A percentile compares a stretch with the other conserved stretches of the same genome.
Evolutionary conservation across 75 land plant species (phyloP).

Genomic region (Larix kaempferi): DNA sequence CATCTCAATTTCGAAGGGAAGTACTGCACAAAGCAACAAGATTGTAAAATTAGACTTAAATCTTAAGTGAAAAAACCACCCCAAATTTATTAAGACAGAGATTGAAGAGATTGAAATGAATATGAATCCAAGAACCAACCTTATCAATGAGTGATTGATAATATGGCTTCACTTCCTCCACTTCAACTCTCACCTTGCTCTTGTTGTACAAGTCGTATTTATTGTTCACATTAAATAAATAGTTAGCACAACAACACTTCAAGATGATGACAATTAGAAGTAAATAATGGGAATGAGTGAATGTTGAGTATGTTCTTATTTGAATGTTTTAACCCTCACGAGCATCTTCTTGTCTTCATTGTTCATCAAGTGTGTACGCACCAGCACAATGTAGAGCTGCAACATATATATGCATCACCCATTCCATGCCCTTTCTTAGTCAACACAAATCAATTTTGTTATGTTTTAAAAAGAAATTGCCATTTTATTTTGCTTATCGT

Average conservation of each 20-base stretch:
- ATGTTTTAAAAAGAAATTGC: not conserved
- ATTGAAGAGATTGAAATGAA: not conserved
- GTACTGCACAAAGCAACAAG: slow-evolving; percentile 25
- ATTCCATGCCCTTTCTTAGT: not conserved
- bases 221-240: slow-evolving; percentile 24
- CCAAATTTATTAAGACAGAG: not conserved
- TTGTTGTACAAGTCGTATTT: slow-evolving; percentile 91
- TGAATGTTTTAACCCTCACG: slow-evolving; percentile 79
- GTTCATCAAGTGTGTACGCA: slow-evolving; percentile 76
- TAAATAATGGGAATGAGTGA: not conserved
- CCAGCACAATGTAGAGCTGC: slow-evolving; percentile 71
- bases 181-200: slow-evolving; percentile 75
- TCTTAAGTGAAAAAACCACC: not conserved
- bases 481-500: slow-evolving; percentile 27
- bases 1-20: slow-evolving; percentile 51
- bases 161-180: slow-evolving; percentile 82
- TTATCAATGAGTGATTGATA: slow-evolving; percentile 74
- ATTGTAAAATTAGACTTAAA: too few relatives aligned
- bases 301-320: slow-evolving; percentile 24
- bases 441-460: too few relatives aligned
- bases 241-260: not conserved
- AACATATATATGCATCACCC: not conserved
- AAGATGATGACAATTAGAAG: not conserved
- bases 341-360: slow-evolving; percentile 69
- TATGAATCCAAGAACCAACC: slow-evolving; percentile 33